phyloP scores from a whole-genome alignment of 805 yeast species.

The Candida ascalaphidarum region DNA sequence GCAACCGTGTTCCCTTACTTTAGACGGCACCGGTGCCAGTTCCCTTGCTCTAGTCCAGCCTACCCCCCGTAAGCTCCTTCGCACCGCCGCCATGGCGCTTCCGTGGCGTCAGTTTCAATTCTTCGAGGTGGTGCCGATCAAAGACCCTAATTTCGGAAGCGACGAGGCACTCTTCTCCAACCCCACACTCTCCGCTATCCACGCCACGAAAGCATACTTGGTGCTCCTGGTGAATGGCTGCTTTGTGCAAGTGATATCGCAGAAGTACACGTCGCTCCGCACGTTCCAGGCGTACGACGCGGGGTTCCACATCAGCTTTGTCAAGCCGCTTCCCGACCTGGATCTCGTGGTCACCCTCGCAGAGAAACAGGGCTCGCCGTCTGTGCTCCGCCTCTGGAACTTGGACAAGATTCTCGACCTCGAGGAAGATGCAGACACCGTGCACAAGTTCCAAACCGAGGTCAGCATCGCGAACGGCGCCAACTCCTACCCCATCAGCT shows the following conservation, averaged over 20 bases:
- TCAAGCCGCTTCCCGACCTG: conserved; percentile 40
- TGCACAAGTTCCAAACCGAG: conserved; percentile 45
- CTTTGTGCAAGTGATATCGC: conserved; percentile 43
- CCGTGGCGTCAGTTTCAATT: conserved; percentile 80
- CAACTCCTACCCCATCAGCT: conserved; percentile 72
- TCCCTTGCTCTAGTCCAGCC: no score
- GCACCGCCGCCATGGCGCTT: no score
- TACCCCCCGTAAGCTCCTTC: no score
- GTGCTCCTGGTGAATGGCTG: conserved; percentile 51
- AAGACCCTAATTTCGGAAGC: conserved; percentile 69
- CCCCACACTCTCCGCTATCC: conserved; percentile 56
- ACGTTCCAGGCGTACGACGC: conserved; percentile 58
- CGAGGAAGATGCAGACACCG: conserved; percentile 8
- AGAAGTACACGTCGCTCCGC: conserved; percentile 35
- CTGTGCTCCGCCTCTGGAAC: conserved; percentile 67
- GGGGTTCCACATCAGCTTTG: conserved; percentile 55
- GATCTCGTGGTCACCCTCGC: conserved; percentile 63
- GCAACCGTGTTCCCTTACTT: no score
- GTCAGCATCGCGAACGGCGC: conserved; percentile 61
- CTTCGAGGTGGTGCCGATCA: conserved; percentile 73
- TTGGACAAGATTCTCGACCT: conserved; percentile 38
- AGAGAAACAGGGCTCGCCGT: conserved; percentile 65
- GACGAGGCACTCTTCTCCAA: conserved; percentile 70
- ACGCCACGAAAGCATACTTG: conserved; percentile 48
- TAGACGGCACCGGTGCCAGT: no score